Evolutionary conservation across 176 grass and related monocot species (phyloP), one percentile per base, ranked within the genome.

Genomic region (Pontederia paniculata): DNA sequence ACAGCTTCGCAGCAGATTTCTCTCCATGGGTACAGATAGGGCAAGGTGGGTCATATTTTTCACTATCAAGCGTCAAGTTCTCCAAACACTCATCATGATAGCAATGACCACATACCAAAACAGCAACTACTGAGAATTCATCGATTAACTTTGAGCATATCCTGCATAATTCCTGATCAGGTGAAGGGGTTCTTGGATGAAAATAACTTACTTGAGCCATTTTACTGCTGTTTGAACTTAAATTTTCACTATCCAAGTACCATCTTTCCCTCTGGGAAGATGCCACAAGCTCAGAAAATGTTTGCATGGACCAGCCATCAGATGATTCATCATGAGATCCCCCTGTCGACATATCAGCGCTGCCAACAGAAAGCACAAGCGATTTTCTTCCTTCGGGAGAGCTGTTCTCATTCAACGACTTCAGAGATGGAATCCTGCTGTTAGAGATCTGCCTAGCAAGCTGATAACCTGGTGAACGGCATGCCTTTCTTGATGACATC

Each of bases 81-180:
- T 94, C 88, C 55, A 94, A 94, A 78, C 88, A 88, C 59, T 78
- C 81, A 50, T 62, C 80, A 62, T 94, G 88, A 54, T 81, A 94
- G 21, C 65, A 53, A 63, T 84, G 88, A 21, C 83, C 77, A 23
- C 83, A 94, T 41, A 75, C 73, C 66, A 94, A 52, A 76, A 94
- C 22, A 62, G 74, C 77, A 67, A 84, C 70, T 41, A 76, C 71
- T 20, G 58, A 60, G 17, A 63, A 17, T 42, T 74, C 71, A 17
- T 58, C 86, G 37, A 89, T 68, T 44, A 74, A 17, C 63, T 80
- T 83, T 18, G 76, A 87, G 69, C 91, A 96, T 31, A 87, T 64
- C 62, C 65, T 86, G 74, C 91, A 96, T 45, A 73, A 69, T 69
- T 86, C 76, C 67, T 68, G 77, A 68, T 84, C 82, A 67, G 79